Conservation (phyloP, 1,139 yeast genomes). For the Blastobotrys persicus region DNA sequence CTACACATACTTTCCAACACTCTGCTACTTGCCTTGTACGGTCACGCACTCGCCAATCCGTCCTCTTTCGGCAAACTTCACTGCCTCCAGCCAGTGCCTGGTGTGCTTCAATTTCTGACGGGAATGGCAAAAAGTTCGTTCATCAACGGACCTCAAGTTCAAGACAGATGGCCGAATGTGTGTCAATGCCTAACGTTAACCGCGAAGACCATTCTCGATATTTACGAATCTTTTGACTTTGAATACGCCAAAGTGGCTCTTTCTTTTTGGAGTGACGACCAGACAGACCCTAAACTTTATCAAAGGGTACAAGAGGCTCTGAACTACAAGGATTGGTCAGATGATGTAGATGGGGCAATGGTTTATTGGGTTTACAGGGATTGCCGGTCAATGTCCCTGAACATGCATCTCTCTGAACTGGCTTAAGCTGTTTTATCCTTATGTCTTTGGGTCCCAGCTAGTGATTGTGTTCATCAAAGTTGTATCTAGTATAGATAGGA, state of each 20-base stretch:
- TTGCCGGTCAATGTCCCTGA: constrained; percentile 25
- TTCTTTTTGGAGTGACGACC: constrained; percentile 22
- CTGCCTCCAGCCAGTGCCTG: constrained; percentile 26
- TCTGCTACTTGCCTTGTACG: constrained; percentile 21
- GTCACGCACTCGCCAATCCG: constrained; percentile 19
- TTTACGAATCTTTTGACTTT: constrained; percentile 20
- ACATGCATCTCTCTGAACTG: constrained; percentile 14
- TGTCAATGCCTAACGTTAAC: constrained; percentile 21
- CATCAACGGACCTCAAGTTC: constrained; percentile 22
- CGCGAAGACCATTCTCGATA: constrained; percentile 22
- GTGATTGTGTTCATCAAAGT: too few relatives aligned
- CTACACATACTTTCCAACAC: constrained; percentile 27
- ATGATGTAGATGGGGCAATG: constrained; percentile 26
- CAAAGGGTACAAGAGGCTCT: constrained; percentile 19
- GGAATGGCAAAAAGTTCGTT: constrained; percentile 28
- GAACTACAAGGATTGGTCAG: constrained; percentile 23
- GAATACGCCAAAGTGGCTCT: constrained; percentile 25
- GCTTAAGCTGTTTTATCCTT: not conserved
- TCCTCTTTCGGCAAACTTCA: constrained; percentile 22
- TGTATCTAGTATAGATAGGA: too few relatives aligned
- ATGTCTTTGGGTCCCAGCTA: too few relatives aligned
- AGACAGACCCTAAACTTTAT: constrained; percentile 20
- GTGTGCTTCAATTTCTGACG: constrained; percentile 24
- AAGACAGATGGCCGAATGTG: constrained; percentile 24
- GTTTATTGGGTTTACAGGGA: constrained; percentile 28